These are phyloP conservation scores for Neurospora tetraspora DNA, from an alignment of 495 filamentous ascomycete species.

Conservation along the genomic window DNA sequence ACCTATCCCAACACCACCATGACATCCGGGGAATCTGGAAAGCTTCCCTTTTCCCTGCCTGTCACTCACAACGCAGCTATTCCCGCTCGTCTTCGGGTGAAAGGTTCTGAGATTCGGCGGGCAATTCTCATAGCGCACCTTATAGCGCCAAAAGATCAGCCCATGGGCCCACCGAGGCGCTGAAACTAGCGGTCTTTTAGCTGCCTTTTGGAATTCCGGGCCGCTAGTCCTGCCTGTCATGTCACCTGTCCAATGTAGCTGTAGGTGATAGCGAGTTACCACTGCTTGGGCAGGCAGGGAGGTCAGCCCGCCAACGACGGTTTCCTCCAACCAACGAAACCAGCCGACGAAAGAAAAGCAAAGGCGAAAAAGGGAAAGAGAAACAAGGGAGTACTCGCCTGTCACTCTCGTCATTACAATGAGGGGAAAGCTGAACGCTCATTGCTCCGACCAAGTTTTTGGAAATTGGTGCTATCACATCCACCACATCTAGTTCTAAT, in stretches of 20 bases:
- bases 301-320: background rate
- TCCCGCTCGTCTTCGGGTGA: background rate
- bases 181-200: background rate
- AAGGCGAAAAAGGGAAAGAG: background rate
- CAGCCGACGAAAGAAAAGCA: background rate
- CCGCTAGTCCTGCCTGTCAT: background rate
- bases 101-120: background rate
- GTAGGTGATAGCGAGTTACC: background rate
- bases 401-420: background rate
- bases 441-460: conserved; percentile 18
- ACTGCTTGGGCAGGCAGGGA: background rate
- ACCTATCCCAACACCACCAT: background rate
- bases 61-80: background rate
- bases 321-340: background rate
- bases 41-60: background rate
- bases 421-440: background rate
- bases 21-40: background rate
- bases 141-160: background rate
- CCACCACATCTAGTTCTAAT: background rate
- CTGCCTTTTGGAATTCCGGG: background rate
- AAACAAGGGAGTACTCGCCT: background rate
- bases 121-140: background rate
- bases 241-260: background rate
- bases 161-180: background rate
- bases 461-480: conserved; percentile 6